These are phyloP conservation scores for Dioscorea alata DNA, from an alignment of 106 monocot species.

Conservation along the genomic window DNA sequence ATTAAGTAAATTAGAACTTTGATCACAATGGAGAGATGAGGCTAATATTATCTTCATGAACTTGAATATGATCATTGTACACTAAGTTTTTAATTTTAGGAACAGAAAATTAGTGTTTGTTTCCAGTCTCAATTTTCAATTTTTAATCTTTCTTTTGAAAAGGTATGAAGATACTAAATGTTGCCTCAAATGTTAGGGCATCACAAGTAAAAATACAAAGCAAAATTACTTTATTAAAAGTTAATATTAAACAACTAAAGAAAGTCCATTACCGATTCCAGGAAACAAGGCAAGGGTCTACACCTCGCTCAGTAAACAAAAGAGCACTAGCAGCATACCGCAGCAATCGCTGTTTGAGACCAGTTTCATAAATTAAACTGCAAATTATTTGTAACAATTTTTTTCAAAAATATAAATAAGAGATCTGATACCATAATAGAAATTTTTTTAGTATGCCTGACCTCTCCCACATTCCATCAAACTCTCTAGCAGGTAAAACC, in stretches of 20 bases:
- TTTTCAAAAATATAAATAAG: neutral
- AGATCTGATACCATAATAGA: slow-evolving; percentile 1
- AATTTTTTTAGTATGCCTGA: slow-evolving; percentile 14
- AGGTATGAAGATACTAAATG: too few species aligned
- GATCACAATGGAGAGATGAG: too few species aligned
- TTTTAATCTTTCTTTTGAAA: too few species aligned
- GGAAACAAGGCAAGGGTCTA: slow-evolving; percentile 92
- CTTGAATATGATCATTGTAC: too few species aligned
- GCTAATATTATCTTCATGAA: too few species aligned
- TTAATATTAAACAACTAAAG: neutral
- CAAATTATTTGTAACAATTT: slow-evolving; percentile 6
- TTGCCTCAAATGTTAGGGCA: too few species aligned
- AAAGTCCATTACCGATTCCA: slow-evolving; percentile 79
- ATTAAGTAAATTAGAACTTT: too few species aligned
- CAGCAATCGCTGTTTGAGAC: slow-evolving; percentile 82
- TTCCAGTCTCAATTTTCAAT: too few species aligned
- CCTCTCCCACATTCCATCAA: slow-evolving; percentile 99
- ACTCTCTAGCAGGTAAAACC: slow-evolving; percentile 84
- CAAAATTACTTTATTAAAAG: too few species aligned
- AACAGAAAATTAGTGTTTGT: too few species aligned
- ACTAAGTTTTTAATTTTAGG: too few species aligned
- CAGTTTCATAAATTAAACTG: slow-evolving; percentile 97
- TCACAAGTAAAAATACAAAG: too few species aligned
- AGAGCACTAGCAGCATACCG: slow-evolving; percentile 98
- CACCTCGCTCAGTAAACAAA: slow-evolving; percentile 86